Evolutionary conservation across 1,139 yeast species (phyloP), one percentile per base, ranked within the genome.

Genomic region (Lodderomyces theae): DNA sequence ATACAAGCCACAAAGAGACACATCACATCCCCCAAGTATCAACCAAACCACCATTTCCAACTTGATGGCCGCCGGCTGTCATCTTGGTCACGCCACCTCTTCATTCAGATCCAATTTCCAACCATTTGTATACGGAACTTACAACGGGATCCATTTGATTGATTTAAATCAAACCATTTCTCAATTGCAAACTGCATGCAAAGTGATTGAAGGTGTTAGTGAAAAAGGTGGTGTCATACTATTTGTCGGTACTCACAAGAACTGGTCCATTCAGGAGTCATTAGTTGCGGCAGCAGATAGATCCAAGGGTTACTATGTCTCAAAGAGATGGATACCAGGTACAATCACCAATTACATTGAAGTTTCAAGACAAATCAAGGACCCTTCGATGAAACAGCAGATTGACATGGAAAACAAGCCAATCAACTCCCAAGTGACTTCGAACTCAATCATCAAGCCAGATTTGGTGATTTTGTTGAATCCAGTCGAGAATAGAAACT

Each of bases 281-380:
- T 77, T 92, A 39, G 84, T 83, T 55, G 79, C 75, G 48, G 96
- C 96, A 5, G 95, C 97, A 3, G 66, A 72, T 41, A 77, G 95
- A 54, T 72, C 82, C 40, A 73, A 78, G 44, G 96, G 95, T 10
- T 88, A 80, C 64, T 88, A 85, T 56, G 92, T 92, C 23, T 77
- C 86, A 31, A 77, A 80, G 40, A 80, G 92, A 59, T 92, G 98
- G 98, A 80, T 87, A 43, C 96, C 97, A 2, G 98, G 98, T 50
- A 86, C 95, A 19, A 74, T 92, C 51, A 89, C 97, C 38, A 92
- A 92, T 64, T 81, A 88, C 42, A 71, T 82, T 29, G 86, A 82
- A 59, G 84, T 87, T 30, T 79, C 92, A 11, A 74, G 73, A 44
- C 95, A 86, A 64, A 82, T 87, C 42, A 82, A 79, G 55, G 77